Evolutionary conservation across 2,329 filamentous ascomycete genomes (phyloP).

Genomic region (Neopestalotiopsis sp.): DNA sequence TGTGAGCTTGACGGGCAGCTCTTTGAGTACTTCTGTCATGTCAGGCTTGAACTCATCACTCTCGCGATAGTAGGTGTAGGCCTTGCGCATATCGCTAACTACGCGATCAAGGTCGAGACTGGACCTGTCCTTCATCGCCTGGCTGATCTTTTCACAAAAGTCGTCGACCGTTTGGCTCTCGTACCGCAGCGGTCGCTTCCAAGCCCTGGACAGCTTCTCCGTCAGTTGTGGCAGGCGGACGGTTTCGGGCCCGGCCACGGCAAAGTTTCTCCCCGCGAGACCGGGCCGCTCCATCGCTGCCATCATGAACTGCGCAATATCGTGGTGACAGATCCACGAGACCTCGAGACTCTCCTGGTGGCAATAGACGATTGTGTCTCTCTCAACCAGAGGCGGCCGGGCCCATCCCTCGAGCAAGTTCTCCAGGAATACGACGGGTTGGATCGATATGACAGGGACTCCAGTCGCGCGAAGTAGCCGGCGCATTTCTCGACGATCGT

Average conservation of each 20-base stretch:
- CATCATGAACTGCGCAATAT: constrained; percentile 43
- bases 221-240: constrained; percentile 38
- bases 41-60: constrained; percentile 42
- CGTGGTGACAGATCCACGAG: constrained; percentile 45
- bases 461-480: constrained; percentile 33
- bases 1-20: constrained; percentile 35
- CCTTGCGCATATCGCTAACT: constrained; percentile 44
- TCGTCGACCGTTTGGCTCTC: constrained; percentile 40
- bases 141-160: constrained; percentile 34
- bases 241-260: constrained; percentile 41
- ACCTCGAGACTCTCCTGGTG: constrained; percentile 41
- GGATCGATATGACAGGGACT: constrained; percentile 38
- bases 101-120: constrained; percentile 40
- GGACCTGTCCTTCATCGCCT: constrained; percentile 37
- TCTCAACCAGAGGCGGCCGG: constrained; percentile 37
- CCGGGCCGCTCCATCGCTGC: constrained; percentile 37
- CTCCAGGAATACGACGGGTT: constrained; percentile 44
- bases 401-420: constrained; percentile 46
- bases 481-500: constrained; percentile 39
- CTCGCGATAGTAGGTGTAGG: constrained; percentile 46
- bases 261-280: constrained; percentile 39
- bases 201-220: constrained; percentile 36
- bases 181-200: constrained; percentile 35
- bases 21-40: constrained; percentile 38
- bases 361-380: constrained; percentile 42